Evolutionary conservation across 371 early-diverging fungal genomes (phyloP).

Genomic region (Apophysomyces ossiformis): DNA sequence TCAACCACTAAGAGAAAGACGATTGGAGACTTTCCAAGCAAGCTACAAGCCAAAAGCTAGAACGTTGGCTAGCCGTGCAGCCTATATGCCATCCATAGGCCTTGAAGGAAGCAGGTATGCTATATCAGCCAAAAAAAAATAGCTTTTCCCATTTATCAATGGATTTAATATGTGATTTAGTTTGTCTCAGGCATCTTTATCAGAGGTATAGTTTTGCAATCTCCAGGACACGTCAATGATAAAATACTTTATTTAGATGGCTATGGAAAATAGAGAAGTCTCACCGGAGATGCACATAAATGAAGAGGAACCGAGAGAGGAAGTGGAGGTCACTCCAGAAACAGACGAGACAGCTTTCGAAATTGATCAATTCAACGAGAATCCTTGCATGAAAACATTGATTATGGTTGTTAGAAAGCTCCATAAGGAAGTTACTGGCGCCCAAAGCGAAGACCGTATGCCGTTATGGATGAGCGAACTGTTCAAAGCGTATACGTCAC

Average conservation of each 20-base stretch:
- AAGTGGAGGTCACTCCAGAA: background rate
- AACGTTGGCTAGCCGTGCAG: background rate
- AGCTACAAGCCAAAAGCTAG: background rate
- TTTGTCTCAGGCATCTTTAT: constrained; percentile 32
- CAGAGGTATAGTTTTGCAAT: constrained; percentile 18
- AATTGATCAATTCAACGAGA: constrained; percentile 60
- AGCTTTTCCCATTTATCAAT: background rate
- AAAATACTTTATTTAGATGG: constrained; percentile 10
- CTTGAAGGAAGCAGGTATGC: constrained; percentile 44
- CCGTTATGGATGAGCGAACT: constrained; percentile 73
- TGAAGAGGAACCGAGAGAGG: constrained; percentile 1
- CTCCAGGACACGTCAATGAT: background rate
- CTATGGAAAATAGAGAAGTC: constrained; percentile 19
- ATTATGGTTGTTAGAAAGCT: constrained; percentile 56
- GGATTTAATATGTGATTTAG: constrained; percentile 14
- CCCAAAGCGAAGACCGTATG: constrained; percentile 48
- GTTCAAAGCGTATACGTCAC: constrained; percentile 33
- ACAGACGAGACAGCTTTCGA: constrained; percentile 30
- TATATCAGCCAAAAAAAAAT: no score
- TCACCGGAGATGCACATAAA: background rate
- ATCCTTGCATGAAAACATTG: constrained; percentile 64
- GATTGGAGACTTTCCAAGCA: constrained; percentile 44
- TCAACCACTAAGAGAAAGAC: constrained; percentile 36
- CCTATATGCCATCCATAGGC: constrained; percentile 35
- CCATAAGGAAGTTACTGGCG: constrained; percentile 33